Evolutionary conservation across 495 filamentous ascomycete species (phyloP).

Genomic region (Podospora sp.): DNA sequence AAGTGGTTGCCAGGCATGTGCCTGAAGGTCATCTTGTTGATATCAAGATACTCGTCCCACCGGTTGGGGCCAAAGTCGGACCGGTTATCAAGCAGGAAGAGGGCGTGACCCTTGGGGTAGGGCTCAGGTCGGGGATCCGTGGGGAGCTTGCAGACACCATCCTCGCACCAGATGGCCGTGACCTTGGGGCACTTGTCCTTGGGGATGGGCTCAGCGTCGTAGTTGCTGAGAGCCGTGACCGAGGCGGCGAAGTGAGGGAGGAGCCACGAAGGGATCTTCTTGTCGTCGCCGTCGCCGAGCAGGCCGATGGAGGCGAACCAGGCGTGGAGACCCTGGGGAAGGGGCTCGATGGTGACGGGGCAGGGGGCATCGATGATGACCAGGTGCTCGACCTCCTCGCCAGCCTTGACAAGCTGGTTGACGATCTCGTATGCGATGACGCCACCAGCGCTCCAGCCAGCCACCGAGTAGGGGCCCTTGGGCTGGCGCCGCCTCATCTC

Average conservation of each 20-base stretch:
- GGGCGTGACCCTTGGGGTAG: slow-evolving; percentile 69
- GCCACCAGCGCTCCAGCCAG: slow-evolving; percentile 86
- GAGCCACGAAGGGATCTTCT: slow-evolving; percentile 74
- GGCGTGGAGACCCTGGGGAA: slow-evolving; percentile 72
- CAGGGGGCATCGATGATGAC: slow-evolving; percentile 84
- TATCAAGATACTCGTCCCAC: slow-evolving; percentile 75
- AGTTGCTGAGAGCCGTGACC: slow-evolving; percentile 73
- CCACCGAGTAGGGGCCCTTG: slow-evolving; percentile 66
- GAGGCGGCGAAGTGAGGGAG: slow-evolving; percentile 82
- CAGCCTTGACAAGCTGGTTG: slow-evolving; percentile 66
- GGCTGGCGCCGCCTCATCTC: slow-evolving; percentile 68
- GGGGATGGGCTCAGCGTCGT: slow-evolving; percentile 60
- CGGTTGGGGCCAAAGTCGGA: slow-evolving; percentile 76
- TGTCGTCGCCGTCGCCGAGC: slow-evolving; percentile 64
- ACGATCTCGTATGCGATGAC: slow-evolving; percentile 86
- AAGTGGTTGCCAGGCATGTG: slow-evolving; percentile 73
- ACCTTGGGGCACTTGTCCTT: slow-evolving; percentile 63
- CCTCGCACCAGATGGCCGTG: slow-evolving; percentile 75
- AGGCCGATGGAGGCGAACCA: slow-evolving; percentile 82
- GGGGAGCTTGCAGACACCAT: slow-evolving; percentile 74
- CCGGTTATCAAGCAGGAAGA: slow-evolving; percentile 78
- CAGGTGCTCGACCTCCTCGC: slow-evolving; percentile 72
- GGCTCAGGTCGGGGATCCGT: slow-evolving; percentile 71
- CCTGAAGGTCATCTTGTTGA: slow-evolving; percentile 60
- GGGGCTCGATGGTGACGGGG: slow-evolving; percentile 74